These are phyloP conservation scores for Boletus holoroseus DNA, from an alignment of 1,284 basidiomycete species.

Conservation along the genomic window DNA sequence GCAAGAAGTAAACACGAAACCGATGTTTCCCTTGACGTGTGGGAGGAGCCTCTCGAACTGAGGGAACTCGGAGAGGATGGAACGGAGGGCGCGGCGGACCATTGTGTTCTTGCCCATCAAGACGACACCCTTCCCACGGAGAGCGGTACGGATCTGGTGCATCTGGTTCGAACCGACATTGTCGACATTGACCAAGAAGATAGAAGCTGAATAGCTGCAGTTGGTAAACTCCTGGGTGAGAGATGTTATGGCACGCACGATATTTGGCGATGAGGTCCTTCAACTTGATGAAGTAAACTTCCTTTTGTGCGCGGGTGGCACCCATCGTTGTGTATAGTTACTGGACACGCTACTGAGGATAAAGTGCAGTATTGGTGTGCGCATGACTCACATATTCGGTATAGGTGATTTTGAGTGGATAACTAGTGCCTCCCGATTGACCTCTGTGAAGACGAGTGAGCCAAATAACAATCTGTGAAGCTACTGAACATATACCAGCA, in stretches of 20 bases:
- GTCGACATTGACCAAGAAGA: slow-evolving; percentile 99
- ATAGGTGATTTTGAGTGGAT: slow-evolving; percentile 23
- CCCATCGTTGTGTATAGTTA: slow-evolving; percentile 65
- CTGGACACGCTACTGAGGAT: slow-evolving; percentile 7
- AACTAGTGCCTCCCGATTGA: slow-evolving; percentile 80
- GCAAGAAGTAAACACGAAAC: slow-evolving; percentile 93
- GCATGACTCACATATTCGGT: slow-evolving; percentile 23
- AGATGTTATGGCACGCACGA: slow-evolving; percentile 49
- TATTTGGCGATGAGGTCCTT: slow-evolving; percentile 90
- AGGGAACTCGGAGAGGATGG: slow-evolving; percentile 85
- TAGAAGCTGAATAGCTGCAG: slow-evolving; percentile 60
- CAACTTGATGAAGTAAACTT: slow-evolving; percentile 91
- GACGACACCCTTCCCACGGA: slow-evolving; percentile 95
- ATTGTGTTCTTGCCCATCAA: slow-evolving; percentile 99
- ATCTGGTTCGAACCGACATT: slow-evolving; percentile 99
- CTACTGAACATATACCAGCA: slow-evolving; percentile 37
- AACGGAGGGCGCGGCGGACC: slow-evolving; percentile 96
- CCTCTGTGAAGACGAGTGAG: slow-evolving; percentile 47
- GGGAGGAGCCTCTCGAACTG: slow-evolving; percentile 96
- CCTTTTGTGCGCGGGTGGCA: slow-evolving; percentile 86
- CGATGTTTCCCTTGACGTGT: slow-evolving; percentile 95
- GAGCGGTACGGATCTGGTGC: slow-evolving; percentile 96
- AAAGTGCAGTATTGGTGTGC: not conserved
- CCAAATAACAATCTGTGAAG: not conserved
- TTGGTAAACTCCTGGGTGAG: slow-evolving; percentile 3